Base-by-base conservation (phyloP, 768 basidiomycete genomes). In the Agaricus subrufescens region DNA sequence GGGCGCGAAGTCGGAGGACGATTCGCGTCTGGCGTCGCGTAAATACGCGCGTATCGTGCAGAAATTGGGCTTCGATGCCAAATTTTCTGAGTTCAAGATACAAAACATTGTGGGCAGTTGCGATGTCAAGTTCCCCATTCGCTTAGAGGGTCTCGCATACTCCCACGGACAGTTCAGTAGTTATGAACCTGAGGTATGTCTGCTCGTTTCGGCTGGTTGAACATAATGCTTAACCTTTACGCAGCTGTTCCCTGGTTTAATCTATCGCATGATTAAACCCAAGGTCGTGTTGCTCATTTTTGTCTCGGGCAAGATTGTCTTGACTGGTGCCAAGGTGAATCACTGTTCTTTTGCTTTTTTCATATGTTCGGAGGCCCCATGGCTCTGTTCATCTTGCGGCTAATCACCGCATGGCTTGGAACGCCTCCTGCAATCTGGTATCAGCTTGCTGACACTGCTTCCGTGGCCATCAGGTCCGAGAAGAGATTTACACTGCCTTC, bases 11-110 rank as follows among this genome's bases (percentile, higher is more conserved):
- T 94, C 91, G 31, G 96, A 98, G 73, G 96, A 98, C 71, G 95
- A 99, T 67, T 95, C 94, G 64, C 84, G 95, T 50, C 77, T 98
- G 59, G 96, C 97, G 50, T 96, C 94, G 64, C 87, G 96, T 69
- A 99, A 99, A 75, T 98, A 98, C 73, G 97, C 97, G 46, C 88
- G 97, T 51, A 99, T 99, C 67, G 94, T 99, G 40, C 97, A 98
- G 78, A 98, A 99, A 73, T 87, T 98, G 52, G 97, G 97, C 29
- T 99, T 99, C 73, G 96, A 98, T 60, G 95, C 96, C 65, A 98
- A 98, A 75, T 98, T 98, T 71, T 93, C 92, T 40, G 96, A 99
- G 72, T 98, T 98, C 79, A 99, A 98, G 76, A 98, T 98, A 50
- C 96, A 98, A 79, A 99, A 98, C 72, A 98, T 98, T 47, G 97